phyloP scores from a whole-genome alignment of 2,329 filamentous ascomycete genomes.

The Pestalotiopsis sp. region DNA sequence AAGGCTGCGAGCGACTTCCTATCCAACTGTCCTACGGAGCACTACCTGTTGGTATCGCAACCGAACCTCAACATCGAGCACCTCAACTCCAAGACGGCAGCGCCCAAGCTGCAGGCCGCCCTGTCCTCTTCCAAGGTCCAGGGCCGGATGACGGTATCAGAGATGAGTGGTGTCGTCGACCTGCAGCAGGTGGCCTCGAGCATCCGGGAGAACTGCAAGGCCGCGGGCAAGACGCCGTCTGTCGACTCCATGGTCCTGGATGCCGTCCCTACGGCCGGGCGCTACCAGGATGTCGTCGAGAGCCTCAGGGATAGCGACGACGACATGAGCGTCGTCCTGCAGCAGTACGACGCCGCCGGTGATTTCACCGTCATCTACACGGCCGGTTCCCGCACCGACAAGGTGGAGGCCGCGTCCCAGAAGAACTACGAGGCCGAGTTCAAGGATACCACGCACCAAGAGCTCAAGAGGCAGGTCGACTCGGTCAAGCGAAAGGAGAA shows the following conservation, averaged over 20 bases:
- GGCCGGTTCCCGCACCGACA: conserved; percentile 54
- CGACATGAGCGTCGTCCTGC: conserved; percentile 50
- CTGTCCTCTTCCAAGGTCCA: conserved; percentile 34
- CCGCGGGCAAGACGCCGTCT: conserved; percentile 35
- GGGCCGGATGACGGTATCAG: conserved; percentile 50
- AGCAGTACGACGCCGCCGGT: conserved; percentile 35
- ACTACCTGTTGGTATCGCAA: conserved; percentile 78
- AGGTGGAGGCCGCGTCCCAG: conserved; percentile 31
- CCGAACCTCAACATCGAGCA: conserved; percentile 72
- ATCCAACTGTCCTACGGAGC: conserved; percentile 67
- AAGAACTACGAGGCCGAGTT: conserved; percentile 66
- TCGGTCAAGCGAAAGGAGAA: conserved; percentile 31
- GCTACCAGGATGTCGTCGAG: conserved; percentile 41
- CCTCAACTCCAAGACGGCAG: conserved; percentile 50
- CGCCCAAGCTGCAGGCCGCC: conserved; percentile 50
- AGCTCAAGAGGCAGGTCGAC: conserved; percentile 65
- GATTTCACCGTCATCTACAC: conserved; percentile 77
- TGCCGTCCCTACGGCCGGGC: conserved; percentile 36
- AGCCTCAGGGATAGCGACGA: conserved; percentile 49
- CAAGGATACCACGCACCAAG: conserved; percentile 63
- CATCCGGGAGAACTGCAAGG: conserved; percentile 47
- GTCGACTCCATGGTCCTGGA: conserved; percentile 42
- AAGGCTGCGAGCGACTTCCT: conserved; percentile 52
- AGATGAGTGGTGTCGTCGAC: conserved; percentile 54
- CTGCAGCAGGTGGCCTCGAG: conserved; percentile 40